These are phyloP conservation scores for Batkoa obscura DNA, from an alignment of 371 early-diverging fungal genomes.

Conservation along the genomic window DNA sequence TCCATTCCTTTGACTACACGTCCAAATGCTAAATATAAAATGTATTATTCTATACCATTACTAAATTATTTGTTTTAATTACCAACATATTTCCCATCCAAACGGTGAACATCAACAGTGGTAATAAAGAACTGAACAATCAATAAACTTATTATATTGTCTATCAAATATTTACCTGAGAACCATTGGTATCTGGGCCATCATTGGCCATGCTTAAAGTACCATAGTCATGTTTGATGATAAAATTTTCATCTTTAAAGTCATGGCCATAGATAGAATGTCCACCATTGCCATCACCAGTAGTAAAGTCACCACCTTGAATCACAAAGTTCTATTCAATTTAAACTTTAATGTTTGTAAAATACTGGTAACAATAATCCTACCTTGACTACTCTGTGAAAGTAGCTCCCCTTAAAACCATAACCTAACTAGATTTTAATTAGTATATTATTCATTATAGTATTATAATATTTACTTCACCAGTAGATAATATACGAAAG, in stretches of 20 bases:
- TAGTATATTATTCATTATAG: no score
- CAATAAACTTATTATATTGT: no score
- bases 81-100: conserved; percentile 85
- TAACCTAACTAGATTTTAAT: no score
- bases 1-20: conserved; percentile 87
- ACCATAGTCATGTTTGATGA: conserved; percentile 68
- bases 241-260: conserved; percentile 84
- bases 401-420: no score
- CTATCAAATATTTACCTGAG: conserved; percentile 16
- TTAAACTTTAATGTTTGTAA: no score
- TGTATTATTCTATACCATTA: no score
- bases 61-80: conserved; percentile 8
- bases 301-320: conserved; percentile 58
- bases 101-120: conserved; percentile 72
- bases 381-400: no score
- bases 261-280: conserved; percentile 81
- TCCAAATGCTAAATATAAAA: conserved; percentile 61
- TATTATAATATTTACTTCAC: no score
- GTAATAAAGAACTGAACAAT: conserved; percentile 86
- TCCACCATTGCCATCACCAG: conserved; percentile 92
- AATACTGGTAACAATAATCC: no score
- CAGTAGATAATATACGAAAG: no score
- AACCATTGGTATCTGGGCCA: conserved; percentile 82
- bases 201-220: conserved; percentile 96
- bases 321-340: conserved; percentile 52